These are phyloP conservation scores for Cladophialophora psammophila DNA, from an alignment of 2,329 filamentous ascomycete species.

Conservation along the genomic window DNA sequence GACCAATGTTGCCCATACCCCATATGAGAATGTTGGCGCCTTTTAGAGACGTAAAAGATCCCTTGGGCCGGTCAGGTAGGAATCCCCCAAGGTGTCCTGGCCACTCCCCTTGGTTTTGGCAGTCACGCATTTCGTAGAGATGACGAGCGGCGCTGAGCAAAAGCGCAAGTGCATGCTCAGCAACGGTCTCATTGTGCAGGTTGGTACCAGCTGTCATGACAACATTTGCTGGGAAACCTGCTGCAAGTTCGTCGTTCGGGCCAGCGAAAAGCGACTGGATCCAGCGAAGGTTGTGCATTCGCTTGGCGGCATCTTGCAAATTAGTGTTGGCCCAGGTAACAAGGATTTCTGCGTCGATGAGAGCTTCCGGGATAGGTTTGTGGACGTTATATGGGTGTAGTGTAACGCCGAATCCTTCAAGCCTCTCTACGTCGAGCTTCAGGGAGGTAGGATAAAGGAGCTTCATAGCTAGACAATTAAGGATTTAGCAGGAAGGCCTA, in stretches of 20 bases:
- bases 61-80: slow-evolving; percentile 53
- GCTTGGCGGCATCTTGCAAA: slow-evolving; percentile 64
- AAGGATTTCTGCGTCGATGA: slow-evolving; percentile 66
- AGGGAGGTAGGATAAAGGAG: slow-evolving; percentile 71
- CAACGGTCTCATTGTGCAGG: slow-evolving; percentile 69
- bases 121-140: slow-evolving; percentile 58
- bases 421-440: slow-evolving; percentile 60
- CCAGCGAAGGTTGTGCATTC: slow-evolving; percentile 66
- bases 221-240: slow-evolving; percentile 64
- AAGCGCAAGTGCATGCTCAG: slow-evolving; percentile 68
- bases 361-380: slow-evolving; percentile 62
- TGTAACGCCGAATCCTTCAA: slow-evolving; percentile 64
- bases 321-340: slow-evolving; percentile 70
- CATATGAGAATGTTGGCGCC: slow-evolving; percentile 67
- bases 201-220: slow-evolving; percentile 68
- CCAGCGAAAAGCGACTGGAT: slow-evolving; percentile 72
- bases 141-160: slow-evolving; percentile 28
- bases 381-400: slow-evolving; percentile 67
- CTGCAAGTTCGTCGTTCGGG: slow-evolving; percentile 69
- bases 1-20: slow-evolving; percentile 72
- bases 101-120: slow-evolving; percentile 64
- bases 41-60: slow-evolving; percentile 65
- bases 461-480: slow-evolving; percentile 52
- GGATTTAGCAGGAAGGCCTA: too few relatives aligned
- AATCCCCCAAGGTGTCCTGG: slow-evolving; percentile 67